A percentile compares a stretch with the other conserved stretches of the same genome.
These are phyloP conservation scores for Sugiyamaella neomexicana DNA, from an alignment of 1,139 yeast genomes.

Conservation along the genomic window DNA sequence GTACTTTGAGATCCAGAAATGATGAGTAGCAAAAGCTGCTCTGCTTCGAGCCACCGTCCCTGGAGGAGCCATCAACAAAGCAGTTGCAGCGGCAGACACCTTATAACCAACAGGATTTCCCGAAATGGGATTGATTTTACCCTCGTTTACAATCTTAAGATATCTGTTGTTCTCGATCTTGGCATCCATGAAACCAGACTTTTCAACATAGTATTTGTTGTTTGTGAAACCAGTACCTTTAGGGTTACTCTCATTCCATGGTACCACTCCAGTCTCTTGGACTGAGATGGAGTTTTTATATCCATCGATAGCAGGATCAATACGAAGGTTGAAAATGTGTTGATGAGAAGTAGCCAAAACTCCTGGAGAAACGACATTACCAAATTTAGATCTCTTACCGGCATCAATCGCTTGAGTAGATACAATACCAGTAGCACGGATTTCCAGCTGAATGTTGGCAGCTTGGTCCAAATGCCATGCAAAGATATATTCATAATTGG, in stretches of 20 bases:
- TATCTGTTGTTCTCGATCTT: conserved; percentile 75
- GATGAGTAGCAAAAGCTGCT: conserved; percentile 72
- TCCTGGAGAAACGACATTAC: conserved; percentile 81
- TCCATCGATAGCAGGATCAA: conserved; percentile 87
- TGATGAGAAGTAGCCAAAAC: conserved; percentile 89
- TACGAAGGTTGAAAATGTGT: conserved; percentile 79
- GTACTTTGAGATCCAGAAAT: conserved; percentile 75
- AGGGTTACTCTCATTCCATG: conserved; percentile 61
- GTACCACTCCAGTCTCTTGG: conserved; percentile 68
- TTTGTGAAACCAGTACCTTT: conserved; percentile 74
- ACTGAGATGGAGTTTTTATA: conserved; percentile 70
- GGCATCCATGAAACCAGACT: conserved; percentile 72
- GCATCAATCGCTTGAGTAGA: conserved; percentile 74
- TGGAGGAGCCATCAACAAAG: conserved; percentile 66
- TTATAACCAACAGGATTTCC: conserved; percentile 82
- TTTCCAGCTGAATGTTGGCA: conserved; percentile 79
- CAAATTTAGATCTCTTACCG: conserved; percentile 74
- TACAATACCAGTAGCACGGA: conserved; percentile 82
- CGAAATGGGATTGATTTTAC: conserved; percentile 70
- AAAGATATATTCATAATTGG: conserved; percentile 83
- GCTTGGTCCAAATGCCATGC: conserved; percentile 79
- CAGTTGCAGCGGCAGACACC: conserved; percentile 74
- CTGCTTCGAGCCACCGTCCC: conserved; percentile 64
- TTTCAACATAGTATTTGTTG: conserved; percentile 64
- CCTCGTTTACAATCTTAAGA: conserved; percentile 73